Evolutionary conservation across 2,329 filamentous ascomycete genomes (phyloP), one percentile per base, ranked within the genome.

Genomic region (Clarireedia monteithiana): DNA sequence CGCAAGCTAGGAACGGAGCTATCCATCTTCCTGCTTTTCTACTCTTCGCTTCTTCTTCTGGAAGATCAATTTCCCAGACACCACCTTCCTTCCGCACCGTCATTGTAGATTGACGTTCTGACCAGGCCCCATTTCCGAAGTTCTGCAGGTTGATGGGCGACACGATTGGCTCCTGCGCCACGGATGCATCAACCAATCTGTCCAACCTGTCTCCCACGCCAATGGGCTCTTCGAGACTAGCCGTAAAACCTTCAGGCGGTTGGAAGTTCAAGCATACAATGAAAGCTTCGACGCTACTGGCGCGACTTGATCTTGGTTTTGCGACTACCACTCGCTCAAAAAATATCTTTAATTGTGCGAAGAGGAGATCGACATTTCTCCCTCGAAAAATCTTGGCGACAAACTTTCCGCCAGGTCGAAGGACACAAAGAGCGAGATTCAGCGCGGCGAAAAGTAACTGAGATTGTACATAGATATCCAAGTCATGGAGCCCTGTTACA

Each of bases 371-470:
- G n/a, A 97, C 91, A 66, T 97, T 94, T 64, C 91, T 86, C 15
- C 89, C 91, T 15, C 94, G 78, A 75, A 99, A 99, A 59, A 99
- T 96, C 76, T 99, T 99, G 58, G 94, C 94, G 6, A 99, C 92
- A 65, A 99, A 99, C 67, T 90, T 95, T 60, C 94, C 94, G 45
- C 94, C 94, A 0, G 91, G 91, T 58, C 88, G 88, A 23, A 99
- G 81, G 12, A 99, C 91, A 68, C 92, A 95, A 12, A 96, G 82
- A 0, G 94, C 91, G 2, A 99, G 82, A 70, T 96, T 96, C 20
- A 99, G 81, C 0, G 94, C 94, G 0, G 92, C 90, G 71, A 95
- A 96, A 50, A 99, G 85, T 7, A 99, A 80, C 72, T 97, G 94
- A 7, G 89, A 91, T 73, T 99, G 94, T 17, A 99, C 89, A 72